Evolutionary conservation across 163 green algal species (phyloP), one percentile per base, ranked within the genome.

Genomic region (Prototheca cutis): DNA sequence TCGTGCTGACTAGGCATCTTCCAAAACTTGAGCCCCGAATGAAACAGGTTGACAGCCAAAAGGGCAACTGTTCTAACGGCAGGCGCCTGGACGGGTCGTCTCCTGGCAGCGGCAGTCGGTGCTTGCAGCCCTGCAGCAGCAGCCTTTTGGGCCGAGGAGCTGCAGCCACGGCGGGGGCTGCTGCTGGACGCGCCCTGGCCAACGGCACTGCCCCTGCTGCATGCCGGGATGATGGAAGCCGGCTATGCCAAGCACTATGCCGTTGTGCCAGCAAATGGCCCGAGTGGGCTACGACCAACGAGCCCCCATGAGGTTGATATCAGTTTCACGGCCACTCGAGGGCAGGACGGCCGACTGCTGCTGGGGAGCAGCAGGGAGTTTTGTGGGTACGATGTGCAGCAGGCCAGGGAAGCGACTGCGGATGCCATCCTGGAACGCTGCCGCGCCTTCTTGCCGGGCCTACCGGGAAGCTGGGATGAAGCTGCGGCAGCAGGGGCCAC

Each of bases 241-340:
- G 67, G 55, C 0, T 91, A 91, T 60, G 83, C 76, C 8, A 71
- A 17, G 49, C 66, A 63, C 70, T 77, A 68, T 66, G n/a, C n/a
- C n/a, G n/a, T n/a, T n/a, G n/a, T n/a, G n/a, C n/a, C n/a, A n/a
- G n/a, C n/a, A n/a, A n/a, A n/a, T n/a, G n/a, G n/a, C n/a, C n/a
- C n/a, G n/a, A n/a, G n/a, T n/a, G n/a, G n/a, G n/a, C n/a, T n/a
- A n/a, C n/a, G n/a, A n/a, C n/a, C n/a, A n/a, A n/a, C n/a, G n/a
- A n/a, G n/a, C n/a, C n/a, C n/a, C n/a, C n/a, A n/a, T n/a, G n/a
- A n/a, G 2, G 62, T 67, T 1, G 79, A 84, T 61, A 80, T 92
- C 65, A 88, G 77, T 5, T 92, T 92, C 68, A 92, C 84, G 10
- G 84, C 83, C 54, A 90, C 84, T n/a, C 77, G 70, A 28, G 77